A percentile compares a stretch with the other conserved stretches of the same genome.
Evolutionary conservation across 176 grass and related monocot species (phyloP).

Genomic region (Ensete glaucum): DNA sequence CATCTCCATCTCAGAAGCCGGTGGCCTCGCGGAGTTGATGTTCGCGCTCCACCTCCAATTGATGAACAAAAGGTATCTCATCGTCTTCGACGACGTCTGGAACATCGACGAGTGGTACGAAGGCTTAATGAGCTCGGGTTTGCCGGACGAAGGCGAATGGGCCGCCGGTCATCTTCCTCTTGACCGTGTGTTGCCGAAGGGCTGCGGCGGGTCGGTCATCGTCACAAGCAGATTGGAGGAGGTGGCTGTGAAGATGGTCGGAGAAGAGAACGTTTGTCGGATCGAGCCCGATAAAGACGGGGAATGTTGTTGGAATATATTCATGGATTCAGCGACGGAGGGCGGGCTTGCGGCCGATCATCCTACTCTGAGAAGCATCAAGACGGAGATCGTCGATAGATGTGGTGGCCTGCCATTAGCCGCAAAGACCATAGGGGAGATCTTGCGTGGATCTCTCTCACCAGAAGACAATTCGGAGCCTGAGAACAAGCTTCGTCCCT

Average conservation of each 20-base stretch:
- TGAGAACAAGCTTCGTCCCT: too few species aligned
- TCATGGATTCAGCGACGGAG: too few species aligned
- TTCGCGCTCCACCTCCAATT: conserved; percentile 32
- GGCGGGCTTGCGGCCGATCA: neutral
- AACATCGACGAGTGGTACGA: conserved; percentile 29
- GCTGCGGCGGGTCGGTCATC: conserved; percentile 31
- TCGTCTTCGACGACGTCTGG: conserved; percentile 46
- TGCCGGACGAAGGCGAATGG: neutral
- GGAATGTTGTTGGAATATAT: conserved; percentile 11
- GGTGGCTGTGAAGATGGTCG: conserved; percentile 33
- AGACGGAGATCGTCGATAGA: conserved; percentile 25
- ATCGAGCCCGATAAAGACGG: conserved; percentile 16
- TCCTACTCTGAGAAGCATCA: too few species aligned
- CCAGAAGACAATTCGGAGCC: too few species aligned
- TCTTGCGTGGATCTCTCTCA: conserved; percentile 8
- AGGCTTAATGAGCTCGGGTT: neutral
- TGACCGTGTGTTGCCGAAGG: conserved; percentile 25
- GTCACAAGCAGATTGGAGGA: conserved; percentile 38
- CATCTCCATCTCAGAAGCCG: conserved; percentile 18
- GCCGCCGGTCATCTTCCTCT: conserved; percentile 3
- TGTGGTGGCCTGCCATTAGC: conserved; percentile 28
- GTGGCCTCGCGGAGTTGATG: conserved; percentile 17
- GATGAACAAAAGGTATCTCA: conserved; percentile 25
- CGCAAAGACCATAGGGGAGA: conserved; percentile 28
- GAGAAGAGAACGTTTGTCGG: conserved; percentile 9